phyloP scores from a whole-genome alignment of 2,329 filamentous ascomycete species.

The Ceratocystiopsis minuta region DNA sequence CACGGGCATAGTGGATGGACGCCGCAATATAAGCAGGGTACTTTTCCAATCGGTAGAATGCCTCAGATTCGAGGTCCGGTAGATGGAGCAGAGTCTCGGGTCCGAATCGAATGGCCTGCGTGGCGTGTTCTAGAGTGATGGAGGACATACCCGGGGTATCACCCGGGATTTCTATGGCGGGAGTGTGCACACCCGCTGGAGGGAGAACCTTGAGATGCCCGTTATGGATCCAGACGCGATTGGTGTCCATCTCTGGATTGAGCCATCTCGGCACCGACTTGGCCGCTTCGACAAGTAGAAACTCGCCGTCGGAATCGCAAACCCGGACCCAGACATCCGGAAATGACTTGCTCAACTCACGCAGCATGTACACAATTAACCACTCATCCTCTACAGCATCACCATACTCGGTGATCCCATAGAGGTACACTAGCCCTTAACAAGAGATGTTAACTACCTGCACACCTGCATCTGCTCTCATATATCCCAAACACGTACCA shows the following conservation, averaged over 20 bases:
- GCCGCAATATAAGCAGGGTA: slow-evolving; percentile 61
- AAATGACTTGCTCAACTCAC: slow-evolving; percentile 59
- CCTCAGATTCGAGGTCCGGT: slow-evolving; percentile 62
- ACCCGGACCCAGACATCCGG: slow-evolving; percentile 65
- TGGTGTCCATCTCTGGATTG: slow-evolving; percentile 73
- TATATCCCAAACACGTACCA: slow-evolving; percentile 23
- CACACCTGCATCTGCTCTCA: too few relatives aligned
- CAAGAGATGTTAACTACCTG: not conserved
- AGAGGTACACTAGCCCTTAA: slow-evolving; percentile 41
- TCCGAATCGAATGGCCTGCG: slow-evolving; percentile 37
- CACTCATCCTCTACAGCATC: slow-evolving; percentile 96
- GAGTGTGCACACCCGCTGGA: too few relatives aligned
- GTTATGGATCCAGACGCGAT: slow-evolving; percentile 76
- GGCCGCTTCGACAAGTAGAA: slow-evolving; percentile 84
- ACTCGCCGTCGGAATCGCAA: slow-evolving; percentile 82
- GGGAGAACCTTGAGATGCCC: slow-evolving; percentile 22
- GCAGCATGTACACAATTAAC: slow-evolving; percentile 80
- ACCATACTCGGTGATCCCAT: slow-evolving; percentile 69
- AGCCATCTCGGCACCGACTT: slow-evolving; percentile 78
- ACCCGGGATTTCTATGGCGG: too few relatives aligned
- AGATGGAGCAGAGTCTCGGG: slow-evolving; percentile 49
- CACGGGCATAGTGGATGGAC: slow-evolving; percentile 57
- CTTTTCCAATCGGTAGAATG: slow-evolving; percentile 72
- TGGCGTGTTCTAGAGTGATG: slow-evolving; percentile 47
- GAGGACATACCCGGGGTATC: slow-evolving; percentile 14